Percentiles rank a stretch among this genome's conserved stretches.
These are phyloP conservation scores for Dictyostelium capitatum DNA, from an alignment of 78 protist genomes.

Conservation along the genomic window DNA sequence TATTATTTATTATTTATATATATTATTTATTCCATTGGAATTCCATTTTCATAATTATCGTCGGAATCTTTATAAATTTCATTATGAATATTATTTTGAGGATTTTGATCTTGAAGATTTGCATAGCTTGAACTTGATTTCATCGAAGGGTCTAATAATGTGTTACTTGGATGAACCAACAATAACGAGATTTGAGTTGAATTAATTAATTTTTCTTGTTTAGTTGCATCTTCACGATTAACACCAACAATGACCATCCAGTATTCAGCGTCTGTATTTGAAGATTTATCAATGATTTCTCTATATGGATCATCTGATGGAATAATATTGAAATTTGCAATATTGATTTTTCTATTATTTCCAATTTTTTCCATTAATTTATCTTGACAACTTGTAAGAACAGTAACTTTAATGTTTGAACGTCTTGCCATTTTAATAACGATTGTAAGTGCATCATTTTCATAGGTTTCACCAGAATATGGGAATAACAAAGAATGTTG, in stretches of 20 bases:
- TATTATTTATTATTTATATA: background rate
- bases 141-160: background rate
- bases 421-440: slow-evolving; percentile 63
- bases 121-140: slow-evolving; percentile 11
- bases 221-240: slow-evolving; percentile 23
- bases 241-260: slow-evolving; percentile 45
- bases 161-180: slow-evolving; percentile 43
- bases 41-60: background rate
- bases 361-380: background rate
- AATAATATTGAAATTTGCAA: background rate
- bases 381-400: background rate
- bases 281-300: background rate
- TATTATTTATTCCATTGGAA: background rate
- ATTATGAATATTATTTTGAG: background rate
- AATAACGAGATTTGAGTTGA: slow-evolving; percentile 1
- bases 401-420: slow-evolving; percentile 13
- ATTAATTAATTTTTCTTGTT: slow-evolving; percentile 25
- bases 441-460: slow-evolving; percentile 46
- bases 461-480: slow-evolving; percentile 52
- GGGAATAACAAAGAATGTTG: slow-evolving; percentile 35
- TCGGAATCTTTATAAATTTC: background rate
- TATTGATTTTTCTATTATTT: background rate
- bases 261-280: slow-evolving; percentile 1
- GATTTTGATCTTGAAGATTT: background rate
- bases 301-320: slow-evolving; percentile 9